A percentile compares a stretch with the other conserved stretches of the same genome.
Evolutionary conservation across 331 rosid genomes (phyloP).

Genomic region (Arachis monticola): DNA sequence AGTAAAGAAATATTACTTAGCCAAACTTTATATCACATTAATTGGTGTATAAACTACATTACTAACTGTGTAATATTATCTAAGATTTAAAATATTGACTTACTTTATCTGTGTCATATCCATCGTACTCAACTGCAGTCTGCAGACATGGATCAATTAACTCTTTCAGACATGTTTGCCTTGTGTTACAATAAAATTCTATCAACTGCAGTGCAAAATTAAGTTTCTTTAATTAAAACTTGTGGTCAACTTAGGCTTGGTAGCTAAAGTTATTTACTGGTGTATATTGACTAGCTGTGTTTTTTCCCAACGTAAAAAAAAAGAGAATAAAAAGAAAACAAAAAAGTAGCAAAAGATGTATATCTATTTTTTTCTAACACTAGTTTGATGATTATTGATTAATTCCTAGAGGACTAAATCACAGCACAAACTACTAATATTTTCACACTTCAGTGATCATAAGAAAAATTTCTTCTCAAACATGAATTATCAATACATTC

Average conservation of each 20-base stretch:
- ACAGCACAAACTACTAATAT: conserved; percentile 7
- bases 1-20: conserved; percentile 22
- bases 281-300: neutral
- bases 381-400: neutral
- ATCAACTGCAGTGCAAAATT: conserved; percentile 14
- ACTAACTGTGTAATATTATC: neutral
- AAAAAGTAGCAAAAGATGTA: neutral
- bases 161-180: conserved; percentile 7
- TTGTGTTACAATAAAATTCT: conserved; percentile 8
- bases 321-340: too few species aligned
- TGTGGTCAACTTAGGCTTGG: neutral
- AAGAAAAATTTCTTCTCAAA: neutral
- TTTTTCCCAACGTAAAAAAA: too few species aligned
- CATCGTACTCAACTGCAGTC: neutral
- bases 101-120: neutral
- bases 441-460: neutral
- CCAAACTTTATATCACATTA: conserved; percentile 5
- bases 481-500: neutral
- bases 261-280: neutral
- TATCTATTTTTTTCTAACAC: neutral
- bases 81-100: neutral
- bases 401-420: conserved; percentile 4
- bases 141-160: neutral
- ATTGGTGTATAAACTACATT: neutral
- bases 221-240: neutral